Base-by-base conservation (phyloP, 2,329 filamentous ascomycete species). In the Didymella sp. region DNA sequence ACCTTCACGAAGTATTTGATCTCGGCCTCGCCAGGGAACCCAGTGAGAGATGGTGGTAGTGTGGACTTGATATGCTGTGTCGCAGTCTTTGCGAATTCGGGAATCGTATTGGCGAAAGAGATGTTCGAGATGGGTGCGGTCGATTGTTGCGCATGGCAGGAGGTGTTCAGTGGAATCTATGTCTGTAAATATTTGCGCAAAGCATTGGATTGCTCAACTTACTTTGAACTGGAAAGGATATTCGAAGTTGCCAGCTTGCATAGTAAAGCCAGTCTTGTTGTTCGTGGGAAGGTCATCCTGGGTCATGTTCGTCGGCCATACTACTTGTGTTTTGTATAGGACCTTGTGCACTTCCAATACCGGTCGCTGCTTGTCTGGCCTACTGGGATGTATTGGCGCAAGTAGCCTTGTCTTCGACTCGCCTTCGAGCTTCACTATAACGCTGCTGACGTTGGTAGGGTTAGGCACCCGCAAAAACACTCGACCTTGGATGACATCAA, bases 1-100 rank as follows among this genome's bases (percentile, higher is more conserved):
- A 90, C 92, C 75, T 99, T 99, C 72, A 98, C 84, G 73, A 91
- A 99, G 77, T 99, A 99, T 65, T 88, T 85, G 58, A 98, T 93
- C 76, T 96, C 92, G 21, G 93, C 94, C 75, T 93, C 87, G 28
- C 89, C 89, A 0, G 91, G 91, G 64, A 95, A 93, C 3, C 91
- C 92, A n/a, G 85, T 90, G 51, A 98, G 80, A 4, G 92, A 96
- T 0, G 95, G 95, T 5, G 95, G 95, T 11, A 99, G 81, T 0
- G 93, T 96, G 66, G 87, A 87, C 71, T 90, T 95, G 61, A 95
- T 86, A 78, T 99, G 95, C 43, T 78, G 79, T 40, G 77, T 76
- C 2, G 80, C 76, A 4, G 78, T 74, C 61, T 75, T 77, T 19
- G 80, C 78, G 28, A 83, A 70, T 40, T 82, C 79, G 47, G 80